phyloP scores from a whole-genome alignment of 1,284 basidiomycete genomes.

The Chalciporus sp. region DNA sequence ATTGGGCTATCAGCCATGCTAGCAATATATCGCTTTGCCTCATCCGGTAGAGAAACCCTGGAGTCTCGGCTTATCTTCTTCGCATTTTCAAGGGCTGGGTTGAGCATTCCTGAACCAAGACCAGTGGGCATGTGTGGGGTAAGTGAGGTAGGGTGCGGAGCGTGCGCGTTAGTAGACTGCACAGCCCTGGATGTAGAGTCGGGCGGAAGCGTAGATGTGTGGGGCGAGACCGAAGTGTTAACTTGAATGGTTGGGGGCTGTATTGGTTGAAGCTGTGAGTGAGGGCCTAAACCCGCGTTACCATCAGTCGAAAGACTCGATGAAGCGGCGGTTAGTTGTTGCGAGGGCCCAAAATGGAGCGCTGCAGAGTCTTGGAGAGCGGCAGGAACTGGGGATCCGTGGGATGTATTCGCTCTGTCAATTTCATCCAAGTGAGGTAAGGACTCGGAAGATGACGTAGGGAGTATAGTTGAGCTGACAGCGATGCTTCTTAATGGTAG shows the following conservation, averaged over 20 bases:
- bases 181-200: conserved; percentile 1
- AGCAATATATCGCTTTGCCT: conserved; percentile 69
- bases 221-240: conserved; percentile 9
- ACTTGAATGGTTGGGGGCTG: conserved; percentile 1
- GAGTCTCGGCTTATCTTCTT: conserved; percentile 52
- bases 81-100: conserved; percentile 31
- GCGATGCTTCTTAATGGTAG: conserved; percentile 20
- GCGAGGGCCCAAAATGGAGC: conserved; percentile 11
- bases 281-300: conserved; percentile 1
- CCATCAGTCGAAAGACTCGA: not conserved
- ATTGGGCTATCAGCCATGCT: conserved; percentile 65
- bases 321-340: conserved; percentile 7
- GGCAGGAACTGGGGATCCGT: conserved; percentile 1
- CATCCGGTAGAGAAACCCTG: conserved; percentile 69
- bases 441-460: conserved; percentile 23
- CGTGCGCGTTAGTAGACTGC: not conserved
- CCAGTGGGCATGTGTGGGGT: conserved; percentile 29
- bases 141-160: conserved; percentile 16
- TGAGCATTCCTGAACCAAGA: conserved; percentile 26
- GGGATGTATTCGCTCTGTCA: conserved; percentile 11
- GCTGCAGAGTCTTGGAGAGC: conserved; percentile 1
- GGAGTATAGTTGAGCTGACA: conserved; percentile 31
- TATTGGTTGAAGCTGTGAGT: conserved; percentile 6
- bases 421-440: conserved; percentile 13
- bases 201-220: not conserved